A percentile compares a stretch with the other conserved stretches of the same genome.
Evolutionary conservation across 2,329 filamentous ascomycete species (phyloP).

Genomic region (Apiospora saccharicola): DNA sequence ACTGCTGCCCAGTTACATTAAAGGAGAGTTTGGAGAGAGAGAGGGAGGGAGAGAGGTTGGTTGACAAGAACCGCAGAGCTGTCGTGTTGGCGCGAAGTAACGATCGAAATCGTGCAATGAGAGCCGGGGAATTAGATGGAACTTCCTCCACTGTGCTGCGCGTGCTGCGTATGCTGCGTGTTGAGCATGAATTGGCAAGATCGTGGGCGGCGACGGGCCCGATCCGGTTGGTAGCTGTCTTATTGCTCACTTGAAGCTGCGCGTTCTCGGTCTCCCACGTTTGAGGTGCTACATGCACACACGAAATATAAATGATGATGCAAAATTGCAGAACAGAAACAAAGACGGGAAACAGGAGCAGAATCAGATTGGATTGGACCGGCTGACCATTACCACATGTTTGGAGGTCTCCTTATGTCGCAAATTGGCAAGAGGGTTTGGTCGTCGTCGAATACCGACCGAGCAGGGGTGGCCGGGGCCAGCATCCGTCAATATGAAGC

Average conservation of each 20-base stretch:
- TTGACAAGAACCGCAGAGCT: background rate
- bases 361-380: background rate
- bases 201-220: conserved; percentile 18
- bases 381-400: background rate
- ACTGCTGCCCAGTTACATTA: conserved; percentile 13
- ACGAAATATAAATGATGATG: background rate
- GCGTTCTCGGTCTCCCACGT: background rate
- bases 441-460: background rate
- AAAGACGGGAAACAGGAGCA: background rate
- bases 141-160: conserved; percentile 15
- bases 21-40: background rate
- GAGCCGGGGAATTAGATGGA: conserved; percentile 14
- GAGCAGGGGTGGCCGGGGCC: conserved; percentile 7
- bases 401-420: background rate
- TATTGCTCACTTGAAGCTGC: conserved; percentile 15
- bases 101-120: conserved; percentile 7
- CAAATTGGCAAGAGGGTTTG: conserved; percentile 7
- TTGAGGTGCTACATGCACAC: background rate
- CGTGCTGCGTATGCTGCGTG: conserved; percentile 11
- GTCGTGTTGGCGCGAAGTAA: background rate
- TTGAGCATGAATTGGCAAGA: conserved; percentile 16
- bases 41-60: background rate
- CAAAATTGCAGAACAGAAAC: background rate
- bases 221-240: background rate
- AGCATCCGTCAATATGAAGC: conserved; percentile 3